A percentile compares a stretch with the other conserved stretches of the same genome.
Evolutionary conservation across 345 rosid genomes (phyloP).

Genomic region (Camelina sativa): DNA sequence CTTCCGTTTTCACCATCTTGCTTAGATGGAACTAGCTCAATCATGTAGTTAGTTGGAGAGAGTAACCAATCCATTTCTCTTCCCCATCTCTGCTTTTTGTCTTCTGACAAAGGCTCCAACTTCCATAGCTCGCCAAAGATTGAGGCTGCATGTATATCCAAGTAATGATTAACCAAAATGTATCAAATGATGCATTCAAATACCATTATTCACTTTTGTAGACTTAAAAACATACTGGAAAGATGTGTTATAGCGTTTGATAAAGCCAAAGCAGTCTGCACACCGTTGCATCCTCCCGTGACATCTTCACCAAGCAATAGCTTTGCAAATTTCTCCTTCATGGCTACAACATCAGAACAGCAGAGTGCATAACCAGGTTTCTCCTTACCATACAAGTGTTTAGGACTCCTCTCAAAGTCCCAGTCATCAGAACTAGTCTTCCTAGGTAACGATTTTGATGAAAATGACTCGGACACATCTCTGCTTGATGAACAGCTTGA

Average conservation of each 20-base stretch:
- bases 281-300: constrained; percentile 72
- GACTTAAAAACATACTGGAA: constrained; percentile 56
- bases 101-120: constrained; percentile 74
- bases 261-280: constrained; percentile 69
- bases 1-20: constrained; percentile 74
- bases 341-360: constrained; percentile 61
- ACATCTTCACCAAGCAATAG: constrained; percentile 80
- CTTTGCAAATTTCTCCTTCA: constrained; percentile 84
- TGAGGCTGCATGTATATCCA: constrained; percentile 55
- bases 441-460: constrained; percentile 67
- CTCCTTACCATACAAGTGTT: constrained; percentile 50
- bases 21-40: constrained; percentile 89
- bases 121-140: constrained; percentile 92
- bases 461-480: constrained; percentile 71
- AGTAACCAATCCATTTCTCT: constrained; percentile 92
- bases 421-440: constrained; percentile 61
- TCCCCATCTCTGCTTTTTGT: constrained; percentile 74
- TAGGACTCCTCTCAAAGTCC: constrained; percentile 59
- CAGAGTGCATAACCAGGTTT: constrained; percentile 50
- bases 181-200: not conserved
- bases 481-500: constrained; percentile 91
- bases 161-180: constrained; percentile 45
- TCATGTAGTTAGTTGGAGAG: constrained; percentile 90
- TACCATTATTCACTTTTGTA: not conserved
- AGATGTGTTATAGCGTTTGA: constrained; percentile 84